A percentile compares a stretch with the other conserved stretches of the same genome.
phyloP scores from a whole-genome alignment of 495 filamentous ascomycete genomes.

The Trichoderma virens region DNA sequence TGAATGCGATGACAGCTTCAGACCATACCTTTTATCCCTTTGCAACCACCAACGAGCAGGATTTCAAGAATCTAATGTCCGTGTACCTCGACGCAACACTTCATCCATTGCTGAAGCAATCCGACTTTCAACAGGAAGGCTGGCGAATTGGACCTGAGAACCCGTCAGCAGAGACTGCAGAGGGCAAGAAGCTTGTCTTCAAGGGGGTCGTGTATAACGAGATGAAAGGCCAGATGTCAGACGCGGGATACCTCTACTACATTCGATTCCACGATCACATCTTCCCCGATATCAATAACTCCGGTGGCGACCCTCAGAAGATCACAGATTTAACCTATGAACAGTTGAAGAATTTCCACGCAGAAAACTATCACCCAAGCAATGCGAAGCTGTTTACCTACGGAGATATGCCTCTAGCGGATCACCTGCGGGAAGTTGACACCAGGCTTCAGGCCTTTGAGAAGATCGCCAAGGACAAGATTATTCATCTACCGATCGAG shows the following conservation, averaged over 20 bases:
- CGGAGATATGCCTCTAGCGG: slow-evolving; percentile 77
- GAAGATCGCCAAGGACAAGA: slow-evolving; percentile 56
- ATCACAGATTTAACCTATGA: slow-evolving; percentile 91
- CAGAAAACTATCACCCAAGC: slow-evolving; percentile 89
- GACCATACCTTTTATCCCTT: slow-evolving; percentile 99
- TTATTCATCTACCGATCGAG: slow-evolving; percentile 68
- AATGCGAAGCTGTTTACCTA: slow-evolving; percentile 95
- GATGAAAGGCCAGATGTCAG: slow-evolving; percentile 99
- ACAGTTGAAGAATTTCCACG: slow-evolving; percentile 77
- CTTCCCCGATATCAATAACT: slow-evolving; percentile 88
- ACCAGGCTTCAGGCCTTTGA: slow-evolving; percentile 63
- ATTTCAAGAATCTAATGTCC: slow-evolving; percentile 91
- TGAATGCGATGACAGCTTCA: slow-evolving; percentile 95
- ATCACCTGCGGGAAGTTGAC: slow-evolving; percentile 72
- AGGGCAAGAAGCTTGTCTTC: slow-evolving; percentile 66
- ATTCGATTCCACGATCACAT: slow-evolving; percentile 91
- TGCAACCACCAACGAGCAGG: slow-evolving; percentile 91
- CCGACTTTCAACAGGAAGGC: slow-evolving; percentile 94
- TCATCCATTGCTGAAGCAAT: slow-evolving; percentile 74
- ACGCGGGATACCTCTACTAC: slow-evolving; percentile 92
- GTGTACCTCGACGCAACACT: slow-evolving; percentile 95
- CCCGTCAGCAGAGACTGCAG: slow-evolving; percentile 44
- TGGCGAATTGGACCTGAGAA: slow-evolving; percentile 95
- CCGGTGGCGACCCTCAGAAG: slow-evolving; percentile 88
- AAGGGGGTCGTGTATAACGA: slow-evolving; percentile 99